phyloP scores from a whole-genome alignment of 192 early-diverging fungal genomes.

The Gryganskiella cystojenkinii region DNA sequence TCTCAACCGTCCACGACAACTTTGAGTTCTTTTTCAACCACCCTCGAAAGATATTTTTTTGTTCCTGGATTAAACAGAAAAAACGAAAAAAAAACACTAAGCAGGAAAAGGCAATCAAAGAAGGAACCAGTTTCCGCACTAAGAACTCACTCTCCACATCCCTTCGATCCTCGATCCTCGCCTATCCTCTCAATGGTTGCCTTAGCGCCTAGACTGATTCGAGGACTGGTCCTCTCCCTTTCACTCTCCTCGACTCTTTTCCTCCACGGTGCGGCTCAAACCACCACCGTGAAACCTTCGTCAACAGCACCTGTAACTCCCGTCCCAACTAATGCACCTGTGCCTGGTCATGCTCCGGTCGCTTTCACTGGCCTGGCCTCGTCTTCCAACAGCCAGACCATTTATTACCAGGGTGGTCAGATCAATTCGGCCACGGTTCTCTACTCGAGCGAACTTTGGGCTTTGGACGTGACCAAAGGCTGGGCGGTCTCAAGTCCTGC shows the following conservation, averaged over 20 bases:
- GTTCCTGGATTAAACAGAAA: background rate
- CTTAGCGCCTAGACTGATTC: conserved; percentile 1
- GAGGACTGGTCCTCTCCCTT: conserved; percentile 35
- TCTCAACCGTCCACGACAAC: background rate
- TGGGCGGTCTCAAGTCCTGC: conserved; percentile 12
- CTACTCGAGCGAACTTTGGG: conserved; percentile 10
- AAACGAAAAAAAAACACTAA: conserved; percentile 10
- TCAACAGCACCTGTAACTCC: background rate
- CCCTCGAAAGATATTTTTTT: background rate
- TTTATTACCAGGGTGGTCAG: conserved; percentile 31
- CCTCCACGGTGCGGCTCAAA: background rate
- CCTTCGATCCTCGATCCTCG: background rate
- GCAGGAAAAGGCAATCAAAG: conserved; percentile 42
- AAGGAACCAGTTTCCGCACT: too few relatives aligned
- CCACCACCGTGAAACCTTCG: conserved; percentile 3
- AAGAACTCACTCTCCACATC: background rate
- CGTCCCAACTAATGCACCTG: background rate
- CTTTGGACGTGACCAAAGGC: conserved; percentile 23
- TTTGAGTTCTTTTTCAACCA: background rate
- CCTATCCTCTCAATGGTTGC: conserved; percentile 6
- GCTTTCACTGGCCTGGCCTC: conserved; percentile 26
- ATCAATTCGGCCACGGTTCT: background rate
- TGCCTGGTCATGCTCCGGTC: conserved; percentile 12
- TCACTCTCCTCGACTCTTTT: conserved; percentile 17
- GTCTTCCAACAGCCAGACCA: conserved; percentile 4